These are phyloP conservation scores for Paradendryphiella salina DNA, from an alignment of 2,329 filamentous ascomycete genomes.

Conservation along the genomic window DNA sequence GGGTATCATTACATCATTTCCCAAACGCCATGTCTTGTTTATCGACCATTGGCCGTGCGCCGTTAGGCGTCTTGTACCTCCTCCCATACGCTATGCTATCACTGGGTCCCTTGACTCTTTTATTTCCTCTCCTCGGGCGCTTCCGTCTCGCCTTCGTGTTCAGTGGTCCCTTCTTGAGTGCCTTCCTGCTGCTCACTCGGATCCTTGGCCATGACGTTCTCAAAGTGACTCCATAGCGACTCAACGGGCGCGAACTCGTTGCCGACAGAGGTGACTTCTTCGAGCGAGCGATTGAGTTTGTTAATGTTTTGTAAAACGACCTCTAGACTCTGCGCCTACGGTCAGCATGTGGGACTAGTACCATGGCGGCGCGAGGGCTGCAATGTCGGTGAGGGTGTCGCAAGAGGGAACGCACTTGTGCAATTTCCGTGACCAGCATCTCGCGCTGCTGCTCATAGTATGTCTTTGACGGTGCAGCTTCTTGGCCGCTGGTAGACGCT, in stretches of 20 bases:
- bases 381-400: conserved; percentile 30
- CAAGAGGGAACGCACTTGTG: conserved; percentile 56
- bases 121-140: conserved; percentile 27
- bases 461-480: conserved; percentile 39
- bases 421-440: conserved; percentile 71
- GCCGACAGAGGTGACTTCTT: conserved; percentile 89
- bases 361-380: conserved; percentile 41
- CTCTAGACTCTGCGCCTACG: conserved; percentile 65
- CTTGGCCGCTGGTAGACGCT: conserved; percentile 26
- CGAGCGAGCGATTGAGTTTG: conserved; percentile 86
- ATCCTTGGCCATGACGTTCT: conserved; percentile 87
- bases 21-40: conserved; percentile 4
- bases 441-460: conserved; percentile 80
- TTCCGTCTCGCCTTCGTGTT: conserved; percentile 29
- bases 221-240: conserved; percentile 95
- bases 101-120: conserved; percentile 1
- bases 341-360: neutral
- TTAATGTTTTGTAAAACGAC: conserved; percentile 95
- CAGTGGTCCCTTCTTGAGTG: conserved; percentile 29
- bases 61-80: neutral
- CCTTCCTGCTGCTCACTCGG: conserved; percentile 44
- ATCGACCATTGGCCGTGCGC: conserved; percentile 5
- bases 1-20: conserved; percentile 19
- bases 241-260: conserved; percentile 98
- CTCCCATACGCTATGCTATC: neutral